phyloP scores from a whole-genome alignment of 208 protist genomes.

The Zelonia costaricensis region DNA sequence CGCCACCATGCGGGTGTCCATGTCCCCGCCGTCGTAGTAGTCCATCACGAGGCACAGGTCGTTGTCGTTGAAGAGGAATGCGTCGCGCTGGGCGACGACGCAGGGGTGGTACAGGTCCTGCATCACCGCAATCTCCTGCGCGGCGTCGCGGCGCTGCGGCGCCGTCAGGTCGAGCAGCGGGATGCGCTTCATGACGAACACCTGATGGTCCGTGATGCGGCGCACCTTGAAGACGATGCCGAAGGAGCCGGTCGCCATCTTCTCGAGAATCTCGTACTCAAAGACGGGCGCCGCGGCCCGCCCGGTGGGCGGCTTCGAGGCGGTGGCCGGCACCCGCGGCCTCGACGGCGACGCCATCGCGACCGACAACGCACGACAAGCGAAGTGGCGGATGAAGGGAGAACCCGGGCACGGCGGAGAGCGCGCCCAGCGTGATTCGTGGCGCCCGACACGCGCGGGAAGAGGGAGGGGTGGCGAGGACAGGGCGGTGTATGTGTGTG shows the following conservation, averaged over 20 bases:
- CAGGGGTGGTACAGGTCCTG: slow-evolving; percentile 79
- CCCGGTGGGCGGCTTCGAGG: neutral
- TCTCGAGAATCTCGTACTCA: slow-evolving; percentile 82
- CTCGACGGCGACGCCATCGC: neutral
- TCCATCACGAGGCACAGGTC: slow-evolving; percentile 92
- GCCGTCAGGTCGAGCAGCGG: slow-evolving; percentile 54
- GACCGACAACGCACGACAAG: too few species aligned
- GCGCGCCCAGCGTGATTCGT: too few species aligned
- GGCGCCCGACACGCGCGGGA: too few species aligned
- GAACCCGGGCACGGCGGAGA: too few species aligned
- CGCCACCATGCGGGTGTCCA: slow-evolving; percentile 58
- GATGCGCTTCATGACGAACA: slow-evolving; percentile 89
- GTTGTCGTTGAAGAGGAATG: slow-evolving; percentile 80
- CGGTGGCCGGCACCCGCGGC: neutral
- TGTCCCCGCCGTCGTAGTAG: slow-evolving; percentile 90
- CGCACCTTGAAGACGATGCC: slow-evolving; percentile 80
- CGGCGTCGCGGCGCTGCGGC: slow-evolving; percentile 61
- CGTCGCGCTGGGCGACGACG: slow-evolving; percentile 73
- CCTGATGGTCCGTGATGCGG: slow-evolving; percentile 49
- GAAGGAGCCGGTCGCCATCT: slow-evolving; percentile 82
- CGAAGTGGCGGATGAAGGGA: too few species aligned
- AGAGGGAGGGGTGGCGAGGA: too few species aligned
- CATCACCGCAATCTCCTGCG: slow-evolving; percentile 82
- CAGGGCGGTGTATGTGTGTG: too few species aligned
- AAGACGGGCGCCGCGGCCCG: neutral